Evolutionary conservation across 768 basidiomycete genomes (phyloP).

Genomic region (Scleroderma bovista): DNA sequence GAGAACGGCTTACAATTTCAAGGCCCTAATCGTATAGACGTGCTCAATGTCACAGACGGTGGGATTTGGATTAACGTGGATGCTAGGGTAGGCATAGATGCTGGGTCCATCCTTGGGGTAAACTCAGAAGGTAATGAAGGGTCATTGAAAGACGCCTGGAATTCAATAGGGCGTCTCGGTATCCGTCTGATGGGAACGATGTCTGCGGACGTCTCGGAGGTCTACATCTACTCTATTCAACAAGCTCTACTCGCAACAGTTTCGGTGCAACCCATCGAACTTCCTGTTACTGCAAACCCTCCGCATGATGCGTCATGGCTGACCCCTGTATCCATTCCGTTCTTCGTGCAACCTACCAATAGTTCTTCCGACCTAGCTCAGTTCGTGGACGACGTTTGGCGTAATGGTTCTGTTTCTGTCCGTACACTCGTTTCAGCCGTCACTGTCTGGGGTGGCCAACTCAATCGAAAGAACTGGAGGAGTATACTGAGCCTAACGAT

Average conservation of each 20-base stretch:
- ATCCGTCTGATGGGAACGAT: constrained; percentile 51
- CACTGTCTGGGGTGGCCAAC: constrained; percentile 46
- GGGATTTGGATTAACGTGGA: constrained; percentile 56
- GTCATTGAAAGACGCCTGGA: constrained; percentile 49
- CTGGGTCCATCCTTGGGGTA: constrained; percentile 54
- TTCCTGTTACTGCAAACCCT: constrained; percentile 43
- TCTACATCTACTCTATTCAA: constrained; percentile 41
- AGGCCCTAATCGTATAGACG: constrained; percentile 57
- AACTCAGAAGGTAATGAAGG: constrained; percentile 41
- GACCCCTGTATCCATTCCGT: constrained; percentile 43
- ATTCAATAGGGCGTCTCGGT: constrained; percentile 63
- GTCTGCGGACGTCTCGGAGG: constrained; percentile 48
- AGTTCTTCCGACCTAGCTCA: constrained; percentile 42
- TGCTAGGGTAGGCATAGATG: constrained; percentile 62
- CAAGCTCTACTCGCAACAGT: constrained; percentile 42
- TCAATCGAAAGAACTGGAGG: constrained; percentile 43
- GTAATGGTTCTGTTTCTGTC: constrained; percentile 42
- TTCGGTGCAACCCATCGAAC: constrained; percentile 42
- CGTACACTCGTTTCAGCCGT: constrained; percentile 38
- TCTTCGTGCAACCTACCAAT: constrained; percentile 49
- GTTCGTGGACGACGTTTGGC: constrained; percentile 59
- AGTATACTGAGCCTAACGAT: constrained; percentile 34
- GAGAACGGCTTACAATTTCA: constrained; percentile 47
- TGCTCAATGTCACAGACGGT: constrained; percentile 59
- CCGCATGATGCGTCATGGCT: constrained; percentile 50